Evolutionary conservation across 2,329 filamentous ascomycete species (phyloP), one percentile per base, ranked within the genome.

Genomic region (Berkeleyomyces rouxiae): DNA sequence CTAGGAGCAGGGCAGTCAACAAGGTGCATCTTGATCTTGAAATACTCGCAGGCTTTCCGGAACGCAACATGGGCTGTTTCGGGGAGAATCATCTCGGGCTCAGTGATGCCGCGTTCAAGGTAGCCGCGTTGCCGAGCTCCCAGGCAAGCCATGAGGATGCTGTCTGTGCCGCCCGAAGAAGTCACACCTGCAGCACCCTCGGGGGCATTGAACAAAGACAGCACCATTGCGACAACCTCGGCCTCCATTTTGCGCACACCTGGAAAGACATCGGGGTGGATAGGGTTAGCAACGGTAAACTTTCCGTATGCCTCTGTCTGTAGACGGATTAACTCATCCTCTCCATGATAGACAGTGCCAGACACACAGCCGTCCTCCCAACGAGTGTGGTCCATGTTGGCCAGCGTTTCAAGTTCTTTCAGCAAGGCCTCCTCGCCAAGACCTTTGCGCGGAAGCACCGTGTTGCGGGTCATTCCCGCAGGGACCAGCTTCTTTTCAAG

Each of bases 191-290:
- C 91, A 39, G 85, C 89, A 63, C 84, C 86, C n/a, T 84, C 77
- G 2, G 93, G 93, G 7, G 87, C 90, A 73, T 95, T 89, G 78
- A 96, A 99, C 72, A 99, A 77, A 53, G 82, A 82, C 65, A 95
- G 77, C 39, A 95, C 90, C 92, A 99, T 99, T 67, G 91, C 87
- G 61, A 99, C 93, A 66, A 99, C 79, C 76, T 99, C 93, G 53
- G 93, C 92, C 77, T 99, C 93, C 93, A 99, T 99, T 82, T 99
- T 99, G 69, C 93, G 81, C 61, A 99, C 91, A 37, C 92, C 93
- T 13, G 93, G 93, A 75, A 99, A 99, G 51, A 99, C 92, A 75
- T 99, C 93, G 5, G 93, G 93, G 73, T 99, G 93, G 68, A 99
- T 93, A 2, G 93, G 93, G 73, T 99, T 99, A 46, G 90, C 82